These are phyloP conservation scores for Albatrellus ellisii DNA, from an alignment of 768 basidiomycete species.

Conservation along the genomic window DNA sequence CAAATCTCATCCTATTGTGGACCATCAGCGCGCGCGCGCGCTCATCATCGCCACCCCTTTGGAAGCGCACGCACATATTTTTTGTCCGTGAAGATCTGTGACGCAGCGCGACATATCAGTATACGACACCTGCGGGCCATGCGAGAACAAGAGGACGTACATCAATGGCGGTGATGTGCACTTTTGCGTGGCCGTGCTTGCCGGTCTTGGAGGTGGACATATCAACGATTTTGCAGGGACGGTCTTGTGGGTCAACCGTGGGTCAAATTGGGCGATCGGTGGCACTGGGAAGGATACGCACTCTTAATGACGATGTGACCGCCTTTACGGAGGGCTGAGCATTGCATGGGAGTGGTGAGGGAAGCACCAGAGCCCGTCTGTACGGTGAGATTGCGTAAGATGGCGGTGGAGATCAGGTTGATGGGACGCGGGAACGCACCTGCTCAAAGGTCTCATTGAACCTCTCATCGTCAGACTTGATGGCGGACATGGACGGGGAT, in stretches of 20 bases:
- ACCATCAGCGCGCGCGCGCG: slow-evolving; percentile 8
- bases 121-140: background rate
- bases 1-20: slow-evolving; percentile 75
- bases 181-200: slow-evolving; percentile 99
- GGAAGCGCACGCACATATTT: slow-evolving; percentile 58
- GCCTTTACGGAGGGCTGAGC: slow-evolving; percentile 77
- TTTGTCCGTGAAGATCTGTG: slow-evolving; percentile 95
- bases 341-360: slow-evolving; percentile 78
- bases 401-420: slow-evolving; percentile 1
- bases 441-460: slow-evolving; percentile 84
- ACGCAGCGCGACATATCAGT: slow-evolving; percentile 10
- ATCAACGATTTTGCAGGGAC: slow-evolving; percentile 15
- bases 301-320: slow-evolving; percentile 90
- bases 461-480: slow-evolving; percentile 82
- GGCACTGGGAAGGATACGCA: background rate
- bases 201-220: slow-evolving; percentile 43
- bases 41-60: background rate
- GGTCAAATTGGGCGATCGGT: background rate
- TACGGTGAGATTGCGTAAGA: slow-evolving; percentile 1
- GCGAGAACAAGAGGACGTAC: slow-evolving; percentile 34
- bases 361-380: slow-evolving; percentile 69
- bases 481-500: slow-evolving; percentile 15
- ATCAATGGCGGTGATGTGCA: slow-evolving; percentile 94
- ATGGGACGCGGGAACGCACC: slow-evolving; percentile 31
- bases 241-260: background rate